Base-by-base conservation (phyloP, 2,329 filamentous ascomycete genomes). In the Metarhizium anisopliae region DNA sequence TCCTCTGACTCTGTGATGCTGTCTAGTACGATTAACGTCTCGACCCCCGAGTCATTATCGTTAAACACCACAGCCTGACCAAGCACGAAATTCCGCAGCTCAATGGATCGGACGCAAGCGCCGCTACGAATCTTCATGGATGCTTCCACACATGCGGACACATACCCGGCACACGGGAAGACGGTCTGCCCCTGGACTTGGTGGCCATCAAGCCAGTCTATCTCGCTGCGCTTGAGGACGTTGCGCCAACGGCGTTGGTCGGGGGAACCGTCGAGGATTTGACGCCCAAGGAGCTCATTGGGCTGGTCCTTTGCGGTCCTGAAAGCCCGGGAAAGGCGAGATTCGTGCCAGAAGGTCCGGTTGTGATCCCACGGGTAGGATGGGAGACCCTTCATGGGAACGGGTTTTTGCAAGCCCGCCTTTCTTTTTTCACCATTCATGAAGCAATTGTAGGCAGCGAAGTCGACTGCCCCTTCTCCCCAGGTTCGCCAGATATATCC, bases 121-220 rank as follows among this genome's bases (percentile, higher is more conserved):
- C 14, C 47, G 47, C 20, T 18, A 11, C 11, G 30, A 50, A 35
- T 7, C 30, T 29, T 50, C 35, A 36, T 36, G 2, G 47, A 13
- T 2, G 32, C 25, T 38, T 58, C 56, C 20, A 58, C 20, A 2
- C 65, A 68, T 63, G 74, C 71, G 11, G 64, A 60, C 1, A 74
- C 36, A 55, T 72, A 75, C 0, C 63, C 70, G 2, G 72, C 68
- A 6, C 53, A 64, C 0, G 74, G 74, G 51, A 73, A 74, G 1
- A 76, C 58, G 18, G 58, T 54, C 32, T 61, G 52, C 0, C 53
- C 55, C 11, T 59, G 67, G 55, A 54, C 66, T 50, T 0, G 59
- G 58, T 56, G 67, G 55, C 62, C 60, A 4, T 47, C 45, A 2
- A 75, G 54, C 74, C 74, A 76, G 7, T 60, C 59, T 20, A 62